Percentiles rank a stretch among this genome's conserved stretches.
phyloP scores from a whole-genome alignment of 495 filamentous ascomycete genomes.

The Tuber indicum region DNA sequence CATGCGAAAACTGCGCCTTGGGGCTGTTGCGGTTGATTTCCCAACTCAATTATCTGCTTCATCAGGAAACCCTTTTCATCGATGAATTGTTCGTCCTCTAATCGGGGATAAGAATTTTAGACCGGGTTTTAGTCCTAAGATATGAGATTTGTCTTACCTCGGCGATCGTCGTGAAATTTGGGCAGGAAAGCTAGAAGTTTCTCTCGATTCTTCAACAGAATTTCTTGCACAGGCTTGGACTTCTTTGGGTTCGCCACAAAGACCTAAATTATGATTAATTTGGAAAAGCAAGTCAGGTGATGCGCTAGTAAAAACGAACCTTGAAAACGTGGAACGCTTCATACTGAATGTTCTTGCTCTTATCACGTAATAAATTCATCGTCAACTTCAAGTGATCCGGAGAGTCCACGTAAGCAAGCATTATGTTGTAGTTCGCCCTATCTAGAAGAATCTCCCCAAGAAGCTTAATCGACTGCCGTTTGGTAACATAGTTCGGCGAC shows the following conservation, averaged over 20 bases:
- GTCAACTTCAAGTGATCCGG: slow-evolving; percentile 93
- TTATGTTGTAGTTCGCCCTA: slow-evolving; percentile 92
- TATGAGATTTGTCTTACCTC: slow-evolving; percentile 39
- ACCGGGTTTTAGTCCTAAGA: background rate
- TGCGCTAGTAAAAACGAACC: slow-evolving; percentile 45
- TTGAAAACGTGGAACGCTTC: slow-evolving; percentile 99
- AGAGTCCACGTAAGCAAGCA: slow-evolving; percentile 92
- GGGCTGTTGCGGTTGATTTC: slow-evolving; percentile 30
- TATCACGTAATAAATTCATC: slow-evolving; percentile 92
- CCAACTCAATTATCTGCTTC: slow-evolving; percentile 63
- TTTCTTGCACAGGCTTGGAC: slow-evolving; percentile 84
- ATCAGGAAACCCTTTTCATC: slow-evolving; percentile 96
- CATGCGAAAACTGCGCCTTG: slow-evolving; percentile 21
- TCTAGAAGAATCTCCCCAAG: slow-evolving; percentile 92
- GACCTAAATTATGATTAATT: slow-evolving; percentile 50
- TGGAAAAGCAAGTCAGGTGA: background rate
- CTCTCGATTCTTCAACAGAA: slow-evolving; percentile 91
- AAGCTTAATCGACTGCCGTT: slow-evolving; percentile 95
- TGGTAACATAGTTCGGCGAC: slow-evolving; percentile 94
- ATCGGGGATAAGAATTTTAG: background rate
- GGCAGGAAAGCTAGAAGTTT: slow-evolving; percentile 80
- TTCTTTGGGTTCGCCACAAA: slow-evolving; percentile 98
- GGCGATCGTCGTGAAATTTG: slow-evolving; percentile 87
- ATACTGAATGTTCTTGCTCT: slow-evolving; percentile 97
- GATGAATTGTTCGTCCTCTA: slow-evolving; percentile 94